Percentiles rank a stretch among this genome's conserved stretches.
Conservation (phyloP, 441 rosid genomes). For the Eutrema salsugineum region DNA sequence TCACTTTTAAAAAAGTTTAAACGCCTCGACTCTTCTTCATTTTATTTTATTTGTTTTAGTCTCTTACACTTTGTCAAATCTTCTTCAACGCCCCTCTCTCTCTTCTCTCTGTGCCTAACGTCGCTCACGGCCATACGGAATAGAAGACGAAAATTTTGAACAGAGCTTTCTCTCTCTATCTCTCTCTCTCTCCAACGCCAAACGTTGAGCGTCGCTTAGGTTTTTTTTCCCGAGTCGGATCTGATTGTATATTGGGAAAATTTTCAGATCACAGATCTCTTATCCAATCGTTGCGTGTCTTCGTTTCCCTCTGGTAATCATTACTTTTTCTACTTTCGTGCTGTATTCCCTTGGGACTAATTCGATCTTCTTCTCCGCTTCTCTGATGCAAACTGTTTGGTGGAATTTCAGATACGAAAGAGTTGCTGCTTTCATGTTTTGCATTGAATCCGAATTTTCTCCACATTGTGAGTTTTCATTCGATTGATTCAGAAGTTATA, state of each 20-base stretch:
- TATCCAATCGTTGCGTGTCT: slow-evolving; percentile 8
- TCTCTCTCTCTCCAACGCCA: neutral
- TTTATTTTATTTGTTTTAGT: neutral
- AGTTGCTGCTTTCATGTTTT: slow-evolving; percentile 41
- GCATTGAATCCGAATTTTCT: slow-evolving; percentile 43
- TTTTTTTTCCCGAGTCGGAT: slow-evolving; percentile 13
- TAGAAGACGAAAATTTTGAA: slow-evolving; percentile 15
- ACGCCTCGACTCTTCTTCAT: neutral
- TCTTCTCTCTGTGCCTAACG: slow-evolving; percentile 26
- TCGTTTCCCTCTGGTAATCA: slow-evolving; percentile 23
- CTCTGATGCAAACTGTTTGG: neutral
- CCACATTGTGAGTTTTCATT: slow-evolving; percentile 46
- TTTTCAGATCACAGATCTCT: slow-evolving; percentile 19
- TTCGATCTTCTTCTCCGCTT: slow-evolving; percentile 9
- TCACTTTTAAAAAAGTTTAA: neutral
- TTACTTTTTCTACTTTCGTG: neutral
- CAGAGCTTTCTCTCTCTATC: neutral
- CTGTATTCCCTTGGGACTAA: neutral
- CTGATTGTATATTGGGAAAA: slow-evolving; percentile 10
- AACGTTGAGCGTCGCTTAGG: slow-evolving; percentile 17
- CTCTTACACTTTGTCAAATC: slow-evolving; percentile 19
- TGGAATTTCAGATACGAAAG: slow-evolving; percentile 15
- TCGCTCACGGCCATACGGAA: slow-evolving; percentile 24
- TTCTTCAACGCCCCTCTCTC: slow-evolving; percentile 11
- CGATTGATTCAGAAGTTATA: neutral